Evolutionary conservation across 202 grass and related monocot species (phyloP), one percentile per base, ranked within the genome.

Genomic region (Carex sylvatica): DNA sequence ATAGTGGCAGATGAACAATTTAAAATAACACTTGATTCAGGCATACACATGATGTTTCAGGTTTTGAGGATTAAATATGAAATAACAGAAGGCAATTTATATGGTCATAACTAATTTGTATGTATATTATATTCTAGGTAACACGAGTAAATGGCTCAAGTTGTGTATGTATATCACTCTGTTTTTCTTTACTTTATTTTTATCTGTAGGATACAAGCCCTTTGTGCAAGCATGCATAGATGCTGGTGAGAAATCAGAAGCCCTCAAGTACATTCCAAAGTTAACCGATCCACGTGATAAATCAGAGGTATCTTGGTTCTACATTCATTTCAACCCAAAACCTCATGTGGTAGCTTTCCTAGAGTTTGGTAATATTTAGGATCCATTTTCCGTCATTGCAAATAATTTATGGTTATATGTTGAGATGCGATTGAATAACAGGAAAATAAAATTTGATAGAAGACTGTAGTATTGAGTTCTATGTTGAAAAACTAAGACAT

Each of bases 141-240:
- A 73, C 44, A 55, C 4, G 23, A 54, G 23, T 55, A 54, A 12
- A 55, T n/a, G 14, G 26, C 58, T 76, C 52, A 3, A 13, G 18
- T 70, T 47, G 20, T 54, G 46, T 54, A 75, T 54, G 4, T 56
- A 56, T 35, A 40, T 23, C 9, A 47, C 9, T 72, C 9, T 74
- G 1, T 30, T 55, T 75, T 55, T 4, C 20, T 6, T 70, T 64
- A 28, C 9, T 54, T 88, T 85, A 3, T 77, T 88, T 85, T 6
- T 31, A 72, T 78, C 65, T 70, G 42, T 83, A 99, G 91, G 96
- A 38, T 96, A 87, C 84, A 99, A 93, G 88, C 96, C 96, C 70
- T 99, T 96, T 52, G 93, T 93, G 81, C 93, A 99, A 92, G 93
- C 93, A 86, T 99, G 96, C 36, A 99, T 99, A 90, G 96, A 99